Conservation (phyloP, 257 asterid species). For the Linderniella brevidens region DNA sequence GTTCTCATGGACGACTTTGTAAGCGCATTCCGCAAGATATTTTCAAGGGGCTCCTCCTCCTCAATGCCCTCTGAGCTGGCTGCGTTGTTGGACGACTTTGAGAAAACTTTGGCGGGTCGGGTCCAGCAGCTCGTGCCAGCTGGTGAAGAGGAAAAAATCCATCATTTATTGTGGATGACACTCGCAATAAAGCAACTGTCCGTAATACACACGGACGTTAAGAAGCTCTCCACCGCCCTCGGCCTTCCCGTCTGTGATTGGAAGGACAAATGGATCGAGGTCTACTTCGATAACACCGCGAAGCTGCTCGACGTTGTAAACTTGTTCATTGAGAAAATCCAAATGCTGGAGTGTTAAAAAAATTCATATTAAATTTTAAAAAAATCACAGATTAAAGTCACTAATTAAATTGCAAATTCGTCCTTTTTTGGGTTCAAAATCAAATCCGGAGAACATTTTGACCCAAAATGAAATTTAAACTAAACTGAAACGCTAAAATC, state of each 20-base stretch:
- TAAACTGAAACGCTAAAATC: no score
- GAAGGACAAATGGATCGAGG: constrained; percentile 56
- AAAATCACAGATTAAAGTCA: no score
- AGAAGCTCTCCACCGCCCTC: constrained; percentile 28
- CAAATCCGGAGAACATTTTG: no score
- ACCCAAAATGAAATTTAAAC: no score
- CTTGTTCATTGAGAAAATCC: constrained; percentile 40
- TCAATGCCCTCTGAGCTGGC: constrained; percentile 13
- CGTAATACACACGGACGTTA: constrained; percentile 35
- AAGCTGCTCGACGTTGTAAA: constrained; percentile 41
- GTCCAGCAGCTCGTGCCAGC: constrained; percentile 29
- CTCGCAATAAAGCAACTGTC: constrained; percentile 27
- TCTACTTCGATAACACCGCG: constrained; percentile 34
- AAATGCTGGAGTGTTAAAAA: constrained; percentile 28
- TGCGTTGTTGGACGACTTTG: constrained; percentile 30
- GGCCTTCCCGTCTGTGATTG: constrained; percentile 38
- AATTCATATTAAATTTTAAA: no score
- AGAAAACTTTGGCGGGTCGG: constrained; percentile 27
- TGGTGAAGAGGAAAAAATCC: constrained; percentile 23
- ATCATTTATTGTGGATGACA: constrained; percentile 38
- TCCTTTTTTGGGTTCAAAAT: no score
- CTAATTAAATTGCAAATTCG: no score
- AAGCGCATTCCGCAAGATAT: no score
- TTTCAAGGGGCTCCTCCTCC: no score
- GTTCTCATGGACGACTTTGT: no score